Evolutionary conservation across 108 stramenopile genomes (phyloP).

Genomic region (Tribonema minus): DNA sequence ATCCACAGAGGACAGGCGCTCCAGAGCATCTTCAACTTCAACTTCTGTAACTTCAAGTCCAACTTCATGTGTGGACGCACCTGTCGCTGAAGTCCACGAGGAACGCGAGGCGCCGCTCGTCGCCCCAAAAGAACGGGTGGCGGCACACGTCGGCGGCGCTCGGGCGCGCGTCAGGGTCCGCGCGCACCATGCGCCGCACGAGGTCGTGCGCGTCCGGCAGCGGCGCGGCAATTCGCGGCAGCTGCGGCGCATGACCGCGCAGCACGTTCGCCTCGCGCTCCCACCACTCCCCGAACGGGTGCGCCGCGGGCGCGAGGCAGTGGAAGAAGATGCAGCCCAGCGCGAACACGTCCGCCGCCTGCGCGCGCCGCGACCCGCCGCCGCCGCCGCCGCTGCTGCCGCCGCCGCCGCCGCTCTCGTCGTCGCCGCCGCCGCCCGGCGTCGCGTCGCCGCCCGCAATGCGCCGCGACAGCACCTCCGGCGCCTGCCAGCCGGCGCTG

Average conservation of each 20-base stretch:
- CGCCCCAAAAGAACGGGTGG: slow-evolving; percentile 89
- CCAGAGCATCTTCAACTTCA: no score
- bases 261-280: slow-evolving; percentile 93
- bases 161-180: slow-evolving; percentile 72
- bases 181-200: slow-evolving; percentile 70
- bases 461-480: slow-evolving; percentile 81
- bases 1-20: no score
- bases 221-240: slow-evolving; percentile 47
- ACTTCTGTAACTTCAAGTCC: no score
- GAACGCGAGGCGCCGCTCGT: slow-evolving; percentile 70
- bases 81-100: slow-evolving; percentile 73
- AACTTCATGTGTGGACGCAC: no score
- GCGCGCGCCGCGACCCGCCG: slow-evolving; percentile 53
- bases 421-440: background rate
- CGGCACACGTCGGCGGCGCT: slow-evolving; percentile 76
- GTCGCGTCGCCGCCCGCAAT: background rate
- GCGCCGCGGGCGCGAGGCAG: slow-evolving; percentile 73
- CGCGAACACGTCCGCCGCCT: slow-evolving; percentile 83
- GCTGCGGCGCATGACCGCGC: slow-evolving; percentile 53
- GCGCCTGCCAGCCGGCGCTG: slow-evolving; percentile 94
- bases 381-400: slow-evolving; percentile 1
- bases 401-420: background rate
- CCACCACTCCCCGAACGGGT: slow-evolving; percentile 93
- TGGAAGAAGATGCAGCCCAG: slow-evolving; percentile 93
- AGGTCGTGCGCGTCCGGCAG: slow-evolving; percentile 72